phyloP scores from a whole-genome alignment of 352 stramenopile species.

The Pythium dissimile region DNA sequence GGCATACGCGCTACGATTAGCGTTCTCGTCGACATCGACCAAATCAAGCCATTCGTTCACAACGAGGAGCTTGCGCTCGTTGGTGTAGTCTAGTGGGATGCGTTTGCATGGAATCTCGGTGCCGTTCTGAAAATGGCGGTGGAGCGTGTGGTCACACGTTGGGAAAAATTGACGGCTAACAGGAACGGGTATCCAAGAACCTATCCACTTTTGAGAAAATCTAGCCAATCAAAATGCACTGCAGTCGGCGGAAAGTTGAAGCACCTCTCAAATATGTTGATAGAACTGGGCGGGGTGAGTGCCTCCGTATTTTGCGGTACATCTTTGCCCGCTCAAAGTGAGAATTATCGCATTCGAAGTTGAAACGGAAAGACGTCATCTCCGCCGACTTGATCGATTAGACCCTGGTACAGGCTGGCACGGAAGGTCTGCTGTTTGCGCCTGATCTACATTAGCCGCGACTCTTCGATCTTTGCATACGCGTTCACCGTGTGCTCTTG shows the following conservation, averaged over 20 bases:
- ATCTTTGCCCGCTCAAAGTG: too few species aligned
- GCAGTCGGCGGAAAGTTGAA: background rate
- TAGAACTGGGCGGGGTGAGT: background rate
- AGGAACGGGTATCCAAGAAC: background rate
- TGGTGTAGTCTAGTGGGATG: constrained; percentile 1
- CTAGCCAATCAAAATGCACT: background rate
- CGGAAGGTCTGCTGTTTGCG: constrained; percentile 11
- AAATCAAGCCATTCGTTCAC: background rate
- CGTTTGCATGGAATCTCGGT: background rate
- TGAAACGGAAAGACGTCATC: too few species aligned
- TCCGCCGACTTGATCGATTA: too few species aligned
- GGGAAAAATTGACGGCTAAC: background rate
- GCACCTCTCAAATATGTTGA: background rate
- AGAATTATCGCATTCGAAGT: too few species aligned
- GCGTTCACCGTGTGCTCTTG: constrained; percentile 21
- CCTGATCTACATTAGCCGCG: constrained; percentile 9
- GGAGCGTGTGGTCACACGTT: background rate
- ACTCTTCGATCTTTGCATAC: constrained; percentile 19
- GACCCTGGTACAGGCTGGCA: constrained; percentile 7
- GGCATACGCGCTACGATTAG: background rate
- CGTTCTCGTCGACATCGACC: background rate
- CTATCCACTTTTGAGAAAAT: constrained; percentile 3
- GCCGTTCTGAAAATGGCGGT: background rate
- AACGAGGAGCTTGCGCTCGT: background rate
- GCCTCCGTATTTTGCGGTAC: constrained; percentile 1